Evolutionary conservation across 495 filamentous ascomycete species (phyloP).

Genomic region (Aspergillus sclerotioniger): DNA sequence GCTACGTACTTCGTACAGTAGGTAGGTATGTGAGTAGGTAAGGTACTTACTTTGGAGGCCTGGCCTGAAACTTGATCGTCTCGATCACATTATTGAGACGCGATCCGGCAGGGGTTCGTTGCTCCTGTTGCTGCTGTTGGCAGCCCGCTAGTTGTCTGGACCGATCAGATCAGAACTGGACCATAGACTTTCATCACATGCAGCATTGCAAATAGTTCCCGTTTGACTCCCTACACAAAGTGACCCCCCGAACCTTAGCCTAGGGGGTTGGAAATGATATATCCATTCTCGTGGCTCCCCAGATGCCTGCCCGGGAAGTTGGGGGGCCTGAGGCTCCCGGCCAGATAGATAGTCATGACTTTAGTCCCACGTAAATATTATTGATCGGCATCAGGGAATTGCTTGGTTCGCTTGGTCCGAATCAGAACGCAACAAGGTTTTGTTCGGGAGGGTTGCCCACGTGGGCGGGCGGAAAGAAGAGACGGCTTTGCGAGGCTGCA

Average conservation of each 20-base stretch:
- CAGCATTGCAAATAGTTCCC: slow-evolving; percentile 16
- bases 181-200: slow-evolving; percentile 13
- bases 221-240: too few species aligned
- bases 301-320: not conserved
- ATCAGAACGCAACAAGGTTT: slow-evolving; percentile 15
- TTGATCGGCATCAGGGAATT: slow-evolving; percentile 20
- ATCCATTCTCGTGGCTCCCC: slow-evolving; percentile 1
- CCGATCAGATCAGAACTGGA: slow-evolving; percentile 9
- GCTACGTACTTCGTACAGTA: not conserved
- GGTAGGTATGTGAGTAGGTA: too few species aligned
- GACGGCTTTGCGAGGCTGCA: not conserved
- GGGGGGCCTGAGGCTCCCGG: not conserved
- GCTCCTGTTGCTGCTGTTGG: too few species aligned
- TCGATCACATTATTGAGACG: slow-evolving; percentile 3
- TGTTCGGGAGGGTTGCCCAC: slow-evolving; percentile 15
- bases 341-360: not conserved
- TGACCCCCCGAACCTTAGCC: too few species aligned
- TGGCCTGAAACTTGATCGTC: not conserved
- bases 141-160: not conserved
- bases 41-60: not conserved
- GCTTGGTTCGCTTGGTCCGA: slow-evolving; percentile 20
- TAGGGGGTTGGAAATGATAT: not conserved
- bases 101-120: not conserved
- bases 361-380: not conserved
- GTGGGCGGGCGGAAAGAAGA: slow-evolving; percentile 13